phyloP scores from a whole-genome alignment of 1,139 yeast genomes.

The Waltiozyma sp. region DNA sequence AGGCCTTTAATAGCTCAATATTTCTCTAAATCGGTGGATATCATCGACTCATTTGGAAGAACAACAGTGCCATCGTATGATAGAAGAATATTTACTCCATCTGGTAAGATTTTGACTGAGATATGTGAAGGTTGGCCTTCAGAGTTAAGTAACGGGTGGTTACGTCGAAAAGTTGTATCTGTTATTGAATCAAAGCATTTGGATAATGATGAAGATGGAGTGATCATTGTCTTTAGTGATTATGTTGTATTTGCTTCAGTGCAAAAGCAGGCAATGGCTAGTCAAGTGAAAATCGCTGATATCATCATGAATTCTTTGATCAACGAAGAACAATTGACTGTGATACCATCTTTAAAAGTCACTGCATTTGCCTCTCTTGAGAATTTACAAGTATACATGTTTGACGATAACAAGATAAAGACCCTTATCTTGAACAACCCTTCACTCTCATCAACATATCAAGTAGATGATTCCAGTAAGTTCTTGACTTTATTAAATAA shows the following conservation, averaged over 20 bases:
- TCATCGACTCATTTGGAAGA: constrained; percentile 76
- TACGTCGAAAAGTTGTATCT: constrained; percentile 73
- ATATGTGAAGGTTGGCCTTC: constrained; percentile 81
- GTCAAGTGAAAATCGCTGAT: constrained; percentile 55
- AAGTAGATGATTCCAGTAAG: constrained; percentile 28
- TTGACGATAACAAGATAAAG: constrained; percentile 25
- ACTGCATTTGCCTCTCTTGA: constrained; percentile 58
- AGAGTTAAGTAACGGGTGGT: constrained; percentile 82
- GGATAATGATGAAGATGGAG: constrained; percentile 31
- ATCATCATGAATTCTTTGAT: constrained; percentile 80
- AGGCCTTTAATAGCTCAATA: constrained; percentile 29
- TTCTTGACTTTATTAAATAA: constrained; percentile 62
- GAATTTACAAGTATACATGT: constrained; percentile 37
- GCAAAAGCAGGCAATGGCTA: constrained; percentile 15
- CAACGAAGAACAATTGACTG: constrained; percentile 71
- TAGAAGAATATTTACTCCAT: constrained; percentile 75
- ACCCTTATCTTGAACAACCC: constrained; percentile 16
- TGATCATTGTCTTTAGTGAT: constrained; percentile 74
- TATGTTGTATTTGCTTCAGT: constrained; percentile 47
- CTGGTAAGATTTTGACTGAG: constrained; percentile 80
- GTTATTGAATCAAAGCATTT: constrained; percentile 52
- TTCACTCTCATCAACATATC: constrained; percentile 14
- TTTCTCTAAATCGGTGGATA: constrained; percentile 45
- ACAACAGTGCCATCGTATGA: constrained; percentile 36
- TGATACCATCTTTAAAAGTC: constrained; percentile 61